Percentiles rank a stretch among this genome's conserved stretches.
phyloP scores from a whole-genome alignment of 495 filamentous ascomycete genomes.

The Aspergillus asperescens region DNA sequence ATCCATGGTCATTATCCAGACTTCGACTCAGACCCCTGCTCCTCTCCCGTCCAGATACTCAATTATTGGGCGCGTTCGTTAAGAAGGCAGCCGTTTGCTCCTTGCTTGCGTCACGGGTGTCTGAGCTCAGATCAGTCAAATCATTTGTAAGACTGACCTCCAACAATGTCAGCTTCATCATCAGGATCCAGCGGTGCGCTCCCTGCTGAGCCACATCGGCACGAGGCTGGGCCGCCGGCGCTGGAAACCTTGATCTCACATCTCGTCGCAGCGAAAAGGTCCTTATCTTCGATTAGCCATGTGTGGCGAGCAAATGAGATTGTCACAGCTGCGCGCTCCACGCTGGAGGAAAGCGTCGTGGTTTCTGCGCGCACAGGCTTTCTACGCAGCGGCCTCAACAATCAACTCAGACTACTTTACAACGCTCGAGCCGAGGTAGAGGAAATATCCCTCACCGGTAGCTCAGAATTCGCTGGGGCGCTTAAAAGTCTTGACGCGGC shows the following conservation, averaged over 20 bases:
- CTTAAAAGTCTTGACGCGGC: constrained; percentile 69
- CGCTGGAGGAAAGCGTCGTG: constrained; percentile 75
- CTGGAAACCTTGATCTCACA: constrained; percentile 74
- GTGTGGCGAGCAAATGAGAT: constrained; percentile 87
- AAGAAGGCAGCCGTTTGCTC: background rate
- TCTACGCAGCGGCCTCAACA: constrained; percentile 63
- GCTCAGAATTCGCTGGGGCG: constrained; percentile 56
- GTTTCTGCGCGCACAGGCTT: constrained; percentile 73
- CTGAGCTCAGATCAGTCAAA: background rate
- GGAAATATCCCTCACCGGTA: constrained; percentile 45
- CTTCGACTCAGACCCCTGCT: no score
- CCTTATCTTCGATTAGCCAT: constrained; percentile 77
- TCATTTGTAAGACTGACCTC: background rate
- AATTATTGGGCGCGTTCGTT: background rate
- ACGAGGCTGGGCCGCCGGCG: constrained; percentile 26
- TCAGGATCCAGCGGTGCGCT: constrained; percentile 18
- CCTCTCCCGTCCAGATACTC: background rate
- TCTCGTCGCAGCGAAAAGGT: constrained; percentile 84
- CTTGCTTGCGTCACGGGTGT: background rate
- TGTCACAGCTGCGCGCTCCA: constrained; percentile 65
- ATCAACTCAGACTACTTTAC: constrained; percentile 65
- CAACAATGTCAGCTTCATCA: constrained; percentile 33
- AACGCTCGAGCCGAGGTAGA: constrained; percentile 60
- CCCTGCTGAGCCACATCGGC: constrained; percentile 12
- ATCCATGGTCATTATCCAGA: no score